Evolutionary conservation across 306 rosid genomes (phyloP).

Genomic region (Mimosa bimucronata): DNA sequence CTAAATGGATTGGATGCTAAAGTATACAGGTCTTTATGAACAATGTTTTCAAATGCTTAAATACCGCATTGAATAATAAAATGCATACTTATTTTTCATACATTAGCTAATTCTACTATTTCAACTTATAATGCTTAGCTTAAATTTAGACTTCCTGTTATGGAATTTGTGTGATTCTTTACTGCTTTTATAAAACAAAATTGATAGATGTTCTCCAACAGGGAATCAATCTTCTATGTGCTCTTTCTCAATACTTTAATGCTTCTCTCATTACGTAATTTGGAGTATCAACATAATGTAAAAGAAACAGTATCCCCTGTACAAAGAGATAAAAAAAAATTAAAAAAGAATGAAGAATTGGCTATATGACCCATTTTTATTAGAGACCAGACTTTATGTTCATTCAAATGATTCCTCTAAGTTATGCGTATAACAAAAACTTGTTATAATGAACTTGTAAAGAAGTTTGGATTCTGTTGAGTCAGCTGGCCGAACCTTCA

Average conservation of each 20-base stretch:
- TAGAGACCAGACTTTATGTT: background rate
- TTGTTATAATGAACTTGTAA: background rate
- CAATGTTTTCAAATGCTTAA: background rate
- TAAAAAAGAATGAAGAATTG: background rate
- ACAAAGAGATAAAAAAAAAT: background rate
- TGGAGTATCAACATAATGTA: background rate
- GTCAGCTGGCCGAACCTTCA: too few relatives aligned
- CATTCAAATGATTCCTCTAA: background rate
- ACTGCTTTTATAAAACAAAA: background rate
- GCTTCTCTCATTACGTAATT: background rate
- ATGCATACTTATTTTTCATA: background rate
- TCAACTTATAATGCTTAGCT: background rate
- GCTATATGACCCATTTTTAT: background rate
- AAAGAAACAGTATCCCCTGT: background rate
- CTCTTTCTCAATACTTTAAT: background rate
- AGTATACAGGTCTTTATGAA: background rate
- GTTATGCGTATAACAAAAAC: background rate
- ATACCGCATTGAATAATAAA: background rate
- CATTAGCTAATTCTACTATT: background rate
- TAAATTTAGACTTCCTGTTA: background rate
- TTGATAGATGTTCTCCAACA: background rate
- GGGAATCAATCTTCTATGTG: background rate
- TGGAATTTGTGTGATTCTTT: background rate
- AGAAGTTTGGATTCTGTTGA: background rate
- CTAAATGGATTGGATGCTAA: background rate